Evolutionary conservation across 2,329 filamentous ascomycete species (phyloP), one percentile per base, ranked within the genome.

Genomic region (Trichoderma atroviride): DNA sequence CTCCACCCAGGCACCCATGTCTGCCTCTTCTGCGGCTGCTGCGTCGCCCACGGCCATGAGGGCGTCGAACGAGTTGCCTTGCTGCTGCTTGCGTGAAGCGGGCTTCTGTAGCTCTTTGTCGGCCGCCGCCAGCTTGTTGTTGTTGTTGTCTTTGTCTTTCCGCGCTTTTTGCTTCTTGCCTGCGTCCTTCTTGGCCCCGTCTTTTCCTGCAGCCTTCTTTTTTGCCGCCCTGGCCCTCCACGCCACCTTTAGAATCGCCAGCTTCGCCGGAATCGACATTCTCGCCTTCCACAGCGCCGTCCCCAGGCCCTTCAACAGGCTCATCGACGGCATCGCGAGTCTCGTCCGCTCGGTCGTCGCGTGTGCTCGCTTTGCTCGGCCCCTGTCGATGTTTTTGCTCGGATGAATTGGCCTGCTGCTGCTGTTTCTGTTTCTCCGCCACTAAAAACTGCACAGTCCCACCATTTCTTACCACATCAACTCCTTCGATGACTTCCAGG

Each of bases 401-500:
- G 69, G 73, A 65, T 16, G 71, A 71, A 56, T 75, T 73, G 43
- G 70, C 69, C 57, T 68, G 63, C 27, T 63, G 70, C 27, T 63
- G 10, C 55, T 57, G 60, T 43, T 65, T 69, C 63, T 68, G 69
- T 61, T 68, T 69, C 68, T 75, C 73, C 29, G 72, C 73, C 47
- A 82, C 77, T 74, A 90, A 81, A 79, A 91, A 90, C 75, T 86
- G 83, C 33, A 90, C 79, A 6, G 82, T 84, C 64, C 84, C 81
- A 9, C 88, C 89, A 35, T 90, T 85, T 71, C 86, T 88, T 53
- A 97, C 83, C n/a, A 99, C 85, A 35, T 97, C 92, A 1, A 99
- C 92, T 63, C 92, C 93, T 19, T 97, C 92, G 58, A 98, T 91
- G 75, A 98, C 94, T 76, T 99, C 94, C 1, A 99, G 82, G 0